Evolutionary conservation across 2,329 filamentous ascomycete genomes (phyloP).

Genomic region (Aspergillus japonicus): DNA sequence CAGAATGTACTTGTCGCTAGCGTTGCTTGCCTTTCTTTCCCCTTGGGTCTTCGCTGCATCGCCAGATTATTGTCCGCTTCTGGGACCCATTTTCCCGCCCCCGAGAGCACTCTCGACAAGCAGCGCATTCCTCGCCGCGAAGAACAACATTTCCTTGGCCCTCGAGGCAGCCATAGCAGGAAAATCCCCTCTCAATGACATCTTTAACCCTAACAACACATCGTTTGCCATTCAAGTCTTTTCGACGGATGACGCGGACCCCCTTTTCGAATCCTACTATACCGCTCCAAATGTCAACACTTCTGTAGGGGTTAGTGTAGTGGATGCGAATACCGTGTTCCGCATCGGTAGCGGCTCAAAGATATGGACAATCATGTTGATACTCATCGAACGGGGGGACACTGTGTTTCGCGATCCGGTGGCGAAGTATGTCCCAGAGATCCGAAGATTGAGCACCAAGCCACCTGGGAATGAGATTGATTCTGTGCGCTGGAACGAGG

Average conservation of each 20-base stretch:
- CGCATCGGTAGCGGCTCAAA: conserved; percentile 47
- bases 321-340: conserved; percentile 46
- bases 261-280: conserved; percentile 29
- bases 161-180: neutral
- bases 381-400: conserved; percentile 30
- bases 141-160: neutral
- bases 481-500: conserved; percentile 31
- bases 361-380: conserved; percentile 40
- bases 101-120: neutral
- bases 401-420: conserved; percentile 22
- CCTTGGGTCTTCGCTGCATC: neutral
- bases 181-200: neutral
- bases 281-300: conserved; percentile 31
- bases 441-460: conserved; percentile 7
- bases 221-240: conserved; percentile 44
- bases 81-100: conserved; percentile 3
- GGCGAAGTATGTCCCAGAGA: conserved; percentile 27
- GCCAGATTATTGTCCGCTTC: neutral
- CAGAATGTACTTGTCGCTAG: neutral
- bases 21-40: neutral
- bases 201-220: conserved; percentile 17
- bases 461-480: conserved; percentile 17
- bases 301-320: conserved; percentile 32
- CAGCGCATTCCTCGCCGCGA: neutral
- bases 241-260: conserved; percentile 31